Conservation (phyloP, 2,329 filamentous ascomycete species). For the Escovopsis sp. region DNA sequence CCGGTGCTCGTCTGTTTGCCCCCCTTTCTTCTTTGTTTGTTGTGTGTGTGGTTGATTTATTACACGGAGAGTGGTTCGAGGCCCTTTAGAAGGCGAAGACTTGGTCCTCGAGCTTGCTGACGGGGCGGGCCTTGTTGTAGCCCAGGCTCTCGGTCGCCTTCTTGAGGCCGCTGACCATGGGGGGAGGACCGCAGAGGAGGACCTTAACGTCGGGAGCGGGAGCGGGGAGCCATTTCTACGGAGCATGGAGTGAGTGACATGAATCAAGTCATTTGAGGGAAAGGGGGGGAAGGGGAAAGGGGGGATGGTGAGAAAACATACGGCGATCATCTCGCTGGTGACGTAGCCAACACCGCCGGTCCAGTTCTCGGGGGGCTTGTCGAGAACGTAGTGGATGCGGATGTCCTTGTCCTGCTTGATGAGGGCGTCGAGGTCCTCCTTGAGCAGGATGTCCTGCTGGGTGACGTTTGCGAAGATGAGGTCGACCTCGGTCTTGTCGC, state of each 20-base stretch:
- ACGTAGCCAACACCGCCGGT: constrained; percentile 88
- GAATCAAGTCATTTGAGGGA: background rate
- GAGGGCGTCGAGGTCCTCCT: constrained; percentile 76
- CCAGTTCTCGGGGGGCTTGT: constrained; percentile 90
- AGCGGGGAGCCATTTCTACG: constrained; percentile 63
- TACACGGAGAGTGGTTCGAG: background rate
- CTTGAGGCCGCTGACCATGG: constrained; percentile 95
- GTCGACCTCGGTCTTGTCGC: constrained; percentile 79
- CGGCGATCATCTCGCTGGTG: constrained; percentile 88
- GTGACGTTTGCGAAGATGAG: constrained; percentile 97
- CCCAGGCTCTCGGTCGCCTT: constrained; percentile 82
- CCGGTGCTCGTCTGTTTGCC: background rate
- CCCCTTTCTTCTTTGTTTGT: too few species aligned
- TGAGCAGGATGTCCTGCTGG: constrained; percentile 78
- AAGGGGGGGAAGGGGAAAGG: background rate
- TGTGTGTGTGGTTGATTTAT: too few species aligned
- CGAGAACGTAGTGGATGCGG: constrained; percentile 86
- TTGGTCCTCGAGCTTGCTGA: constrained; percentile 96
- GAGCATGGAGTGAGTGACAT: constrained; percentile 9
- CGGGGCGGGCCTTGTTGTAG: constrained; percentile 80
- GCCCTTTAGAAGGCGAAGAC: constrained; percentile 69
- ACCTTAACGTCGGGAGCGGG: constrained; percentile 83
- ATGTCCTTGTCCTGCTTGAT: constrained; percentile 65
- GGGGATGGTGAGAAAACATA: constrained; percentile 21
- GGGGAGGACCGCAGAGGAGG: constrained; percentile 85